Evolutionary conservation across 2,329 filamentous ascomycete genomes (phyloP), one percentile per base, ranked within the genome.

Genomic region (Calonectria honghensis): DNA sequence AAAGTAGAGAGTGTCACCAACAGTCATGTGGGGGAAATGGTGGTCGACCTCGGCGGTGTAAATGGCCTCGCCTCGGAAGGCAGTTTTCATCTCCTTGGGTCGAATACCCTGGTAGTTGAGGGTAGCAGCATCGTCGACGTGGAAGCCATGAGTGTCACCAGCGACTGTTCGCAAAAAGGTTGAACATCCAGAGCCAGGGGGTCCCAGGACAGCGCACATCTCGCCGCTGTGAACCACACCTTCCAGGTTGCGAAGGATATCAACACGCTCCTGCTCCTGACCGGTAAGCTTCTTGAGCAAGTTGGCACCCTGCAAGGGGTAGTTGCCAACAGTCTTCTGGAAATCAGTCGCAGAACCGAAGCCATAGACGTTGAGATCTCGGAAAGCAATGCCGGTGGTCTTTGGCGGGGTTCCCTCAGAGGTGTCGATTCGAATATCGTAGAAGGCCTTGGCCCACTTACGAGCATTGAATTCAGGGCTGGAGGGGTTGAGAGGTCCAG

Each of bases 11-110:
- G 94, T 96, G 77, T 96, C 93, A 64, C 93, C 94, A 16, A 96
- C 94, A 1, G 90, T 92, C 78, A 96, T 85, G 83, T 92, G 90
- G 5, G 94, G 93, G 79, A 95, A 95, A 84, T 95, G 94, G 6
- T 93, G 92, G 82, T 96, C 95, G 39, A 94, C 93, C 83, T 96
- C 94, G 57, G 94, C 94, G 0, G 93, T 95, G 85, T 96, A 96
- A 81, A 96, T 95, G 66, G 93, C 94, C 85, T 96, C 94, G 68
- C 95, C 94, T 27, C 93, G 91, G 85, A 95, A 95, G 65, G 90
- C 88, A 5, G 90, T 91, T 83, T 93, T 90, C 93, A 96, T 96
- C 81, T 94, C 90, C 79, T 93, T 85, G 54, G 93, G 89, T 1
- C 90, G 87, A 77, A 94, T 89, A 74, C 92, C 76, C 39, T 79